These are phyloP conservation scores for Spergularia azorica DNA, from an alignment of 179 eudicot genomes.

Conservation along the genomic window DNA sequence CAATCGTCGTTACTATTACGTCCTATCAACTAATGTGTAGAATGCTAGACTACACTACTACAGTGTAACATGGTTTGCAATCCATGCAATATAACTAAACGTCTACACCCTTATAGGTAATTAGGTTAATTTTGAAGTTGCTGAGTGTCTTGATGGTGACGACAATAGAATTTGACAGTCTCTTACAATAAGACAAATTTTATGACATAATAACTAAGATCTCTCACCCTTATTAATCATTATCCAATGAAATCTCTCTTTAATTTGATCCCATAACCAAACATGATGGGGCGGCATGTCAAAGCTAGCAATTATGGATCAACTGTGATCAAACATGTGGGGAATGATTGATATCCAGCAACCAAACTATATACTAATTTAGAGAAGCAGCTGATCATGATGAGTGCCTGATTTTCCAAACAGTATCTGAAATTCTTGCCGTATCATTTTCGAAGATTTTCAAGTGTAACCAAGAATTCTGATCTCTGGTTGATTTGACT, in stretches of 20 bases:
- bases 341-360: slow-evolving; percentile 23
- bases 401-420: slow-evolving; percentile 21
- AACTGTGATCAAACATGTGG: slow-evolving; percentile 30
- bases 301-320: background rate
- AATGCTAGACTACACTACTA: too few relatives aligned
- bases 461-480: slow-evolving; percentile 7
- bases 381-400: slow-evolving; percentile 28
- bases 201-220: background rate
- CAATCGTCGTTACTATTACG: too few relatives aligned
- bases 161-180: too few relatives aligned
- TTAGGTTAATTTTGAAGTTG: too few relatives aligned
- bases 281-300: slow-evolving; percentile 26
- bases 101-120: too few relatives aligned
- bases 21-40: too few relatives aligned
- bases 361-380: slow-evolving; percentile 18
- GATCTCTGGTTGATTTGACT: too few relatives aligned
- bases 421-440: slow-evolving; percentile 25
- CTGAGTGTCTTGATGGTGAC: too few relatives aligned
- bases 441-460: slow-evolving; percentile 18
- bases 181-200: too few relatives aligned
- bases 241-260: background rate
- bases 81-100: too few relatives aligned
- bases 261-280: background rate
- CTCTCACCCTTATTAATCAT: background rate
- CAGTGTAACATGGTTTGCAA: too few relatives aligned